phyloP scores from a whole-genome alignment of 805 yeast genomes.

The Saccharomycopsis amapae region DNA sequence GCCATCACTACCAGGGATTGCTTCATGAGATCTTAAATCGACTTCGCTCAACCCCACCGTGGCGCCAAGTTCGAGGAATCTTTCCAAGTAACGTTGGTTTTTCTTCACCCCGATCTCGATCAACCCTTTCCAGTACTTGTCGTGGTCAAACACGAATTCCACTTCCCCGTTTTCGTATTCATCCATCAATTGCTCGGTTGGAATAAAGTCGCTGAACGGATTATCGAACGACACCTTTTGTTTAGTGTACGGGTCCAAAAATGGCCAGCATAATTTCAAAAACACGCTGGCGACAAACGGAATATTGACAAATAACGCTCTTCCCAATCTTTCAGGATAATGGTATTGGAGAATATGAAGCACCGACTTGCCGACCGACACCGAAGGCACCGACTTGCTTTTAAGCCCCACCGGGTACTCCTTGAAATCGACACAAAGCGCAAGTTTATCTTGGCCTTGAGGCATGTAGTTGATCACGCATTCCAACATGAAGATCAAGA shows the following conservation, averaged over 20 bases:
- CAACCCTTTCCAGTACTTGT: conserved; percentile 47
- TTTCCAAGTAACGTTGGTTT: conserved; percentile 33
- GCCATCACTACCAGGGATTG: no score
- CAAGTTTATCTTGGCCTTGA: conserved; percentile 50
- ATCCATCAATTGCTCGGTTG: conserved; percentile 43
- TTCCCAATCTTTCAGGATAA: conserved; percentile 52
- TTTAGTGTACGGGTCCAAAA: conserved; percentile 52
- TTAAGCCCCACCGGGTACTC: conserved; percentile 32
- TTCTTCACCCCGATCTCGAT: conserved; percentile 36
- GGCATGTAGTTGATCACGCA: conserved; percentile 47
- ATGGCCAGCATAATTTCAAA: conserved; percentile 48
- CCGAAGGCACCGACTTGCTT: conserved; percentile 41
- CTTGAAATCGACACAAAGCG: conserved; percentile 50
- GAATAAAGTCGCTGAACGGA: conserved; percentile 49
- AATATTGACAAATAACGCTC: conserved; percentile 46
- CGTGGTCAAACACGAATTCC: conserved; percentile 47
- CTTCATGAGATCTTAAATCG: conserved; percentile 36
- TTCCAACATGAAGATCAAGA: conserved; percentile 51
- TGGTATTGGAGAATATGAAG: conserved; percentile 48
- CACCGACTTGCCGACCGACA: conserved; percentile 43
- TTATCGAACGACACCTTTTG: conserved; percentile 52
- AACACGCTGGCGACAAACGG: conserved; percentile 54
- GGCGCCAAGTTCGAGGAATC: conserved; percentile 36
- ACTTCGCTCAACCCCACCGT: conserved; percentile 48
- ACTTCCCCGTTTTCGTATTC: conserved; percentile 39